Percentiles rank a stretch among this genome's conserved stretches.
These are phyloP conservation scores for Penicillium subrubescens DNA, from an alignment of 495 filamentous ascomycete genomes.

Conservation along the genomic window DNA sequence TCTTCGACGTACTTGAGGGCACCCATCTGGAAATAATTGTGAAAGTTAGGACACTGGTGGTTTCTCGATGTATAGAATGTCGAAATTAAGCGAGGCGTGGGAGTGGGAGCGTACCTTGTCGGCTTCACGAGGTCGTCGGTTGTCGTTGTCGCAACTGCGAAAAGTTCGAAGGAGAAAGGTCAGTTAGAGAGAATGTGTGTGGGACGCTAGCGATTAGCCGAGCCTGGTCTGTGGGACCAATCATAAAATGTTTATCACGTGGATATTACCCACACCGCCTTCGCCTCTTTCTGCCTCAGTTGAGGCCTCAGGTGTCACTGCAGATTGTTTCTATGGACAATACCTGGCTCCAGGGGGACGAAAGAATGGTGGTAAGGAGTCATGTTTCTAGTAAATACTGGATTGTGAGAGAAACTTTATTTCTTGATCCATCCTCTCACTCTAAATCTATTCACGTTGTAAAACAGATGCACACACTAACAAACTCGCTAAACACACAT, in stretches of 20 bases:
- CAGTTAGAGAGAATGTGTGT: conserved; percentile 47
- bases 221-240: conserved; percentile 29
- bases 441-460: not conserved
- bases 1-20: conserved; percentile 99
- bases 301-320: not conserved
- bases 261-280: not conserved
- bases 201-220: conserved; percentile 53
- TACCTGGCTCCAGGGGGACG: not conserved
- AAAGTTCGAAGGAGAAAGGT: conserved; percentile 45
- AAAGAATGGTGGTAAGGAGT: not conserved
- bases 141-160: conserved; percentile 51
- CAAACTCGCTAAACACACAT: not conserved
- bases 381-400: not conserved
- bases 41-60: conserved; percentile 5
- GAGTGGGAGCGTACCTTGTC: conserved; percentile 50
- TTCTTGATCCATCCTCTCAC: not conserved
- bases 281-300: conserved; percentile 12
- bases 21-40: conserved; percentile 64
- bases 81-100: not conserved
- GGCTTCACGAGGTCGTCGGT: conserved; percentile 51
- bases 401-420: not conserved
- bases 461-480: not conserved
- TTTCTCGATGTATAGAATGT: not conserved
- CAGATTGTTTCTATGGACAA: not conserved
- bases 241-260: not conserved